Base-by-base conservation (phyloP, 2,329 filamentous ascomycete species). In the Aschersonia sp. region DNA sequence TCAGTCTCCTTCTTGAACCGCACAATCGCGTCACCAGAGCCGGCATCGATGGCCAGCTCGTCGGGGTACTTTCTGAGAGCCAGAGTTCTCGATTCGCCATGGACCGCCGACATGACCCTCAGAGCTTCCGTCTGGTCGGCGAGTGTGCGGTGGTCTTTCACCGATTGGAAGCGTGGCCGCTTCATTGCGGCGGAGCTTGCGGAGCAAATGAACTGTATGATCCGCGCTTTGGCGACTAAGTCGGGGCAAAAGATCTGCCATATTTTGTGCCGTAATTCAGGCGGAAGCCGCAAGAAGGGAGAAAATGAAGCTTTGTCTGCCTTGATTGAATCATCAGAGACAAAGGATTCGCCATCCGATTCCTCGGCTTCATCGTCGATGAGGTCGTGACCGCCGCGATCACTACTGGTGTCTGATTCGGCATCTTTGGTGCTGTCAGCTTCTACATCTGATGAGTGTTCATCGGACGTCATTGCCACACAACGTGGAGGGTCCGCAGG, bases 81-180 rank as follows among this genome's bases (percentile, higher is more conserved):
- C 4, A 66, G 47, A 11, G 48, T 52, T 30, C 66, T 65, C n/a
- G 62, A 63, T 50, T 67, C 64, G 6, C 56, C 52, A 39, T 65
- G 56, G 7, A 62, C 56, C 2, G 64, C 58, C 32, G 66, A 52
- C 11, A 68, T 50, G 4, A 52, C 48, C 6, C 64, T 59, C 1
- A 60, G 46, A 2, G 52, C 45, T 22, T 48, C 49, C 1, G 62
- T 67, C n/a, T 59, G 58, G 4, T 58, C 52, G 1, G 51, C 49
- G 0, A 66, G 55, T 4, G 47, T 51, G 1, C 51, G 12, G 5
- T 56, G 54, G 5, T 62, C 56, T 10, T 45, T 52, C 3, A 59
- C 52, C 12, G 47, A 48, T 30, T 45, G 12, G 37, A 42, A 1
- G 51, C 50, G 50, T 50, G 56, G 10, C 47, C 46, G 30, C n/a